A percentile compares a stretch with the other conserved stretches of the same genome.
Evolutionary conservation across 1,284 basidiomycete species (phyloP).

Genomic region (Lignosus rhinocerotis): DNA sequence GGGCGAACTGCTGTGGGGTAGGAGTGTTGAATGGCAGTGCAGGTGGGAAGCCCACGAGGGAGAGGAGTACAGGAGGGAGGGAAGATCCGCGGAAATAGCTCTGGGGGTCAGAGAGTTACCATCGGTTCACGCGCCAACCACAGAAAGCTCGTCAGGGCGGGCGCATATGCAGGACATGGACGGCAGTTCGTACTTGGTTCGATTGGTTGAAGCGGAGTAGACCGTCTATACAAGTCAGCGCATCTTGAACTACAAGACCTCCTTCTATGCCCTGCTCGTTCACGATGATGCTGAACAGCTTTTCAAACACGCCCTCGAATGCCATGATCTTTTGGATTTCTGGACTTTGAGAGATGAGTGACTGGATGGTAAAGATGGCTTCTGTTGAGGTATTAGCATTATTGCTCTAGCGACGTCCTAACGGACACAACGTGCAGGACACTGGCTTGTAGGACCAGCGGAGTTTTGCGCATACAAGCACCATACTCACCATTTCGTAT

Average conservation of each 20-base stretch:
- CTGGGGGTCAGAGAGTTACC: conserved; percentile 41
- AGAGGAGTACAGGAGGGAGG: conserved; percentile 86
- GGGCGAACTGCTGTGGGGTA: conserved; percentile 88
- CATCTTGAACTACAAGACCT: conserved; percentile 86
- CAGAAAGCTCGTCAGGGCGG: conserved; percentile 20
- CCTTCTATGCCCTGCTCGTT: conserved; percentile 92
- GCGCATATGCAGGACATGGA: conserved; percentile 14
- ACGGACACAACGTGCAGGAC: neutral
- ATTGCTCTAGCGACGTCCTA: neutral
- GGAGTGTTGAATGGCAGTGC: conserved; percentile 62
- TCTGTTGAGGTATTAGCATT: conserved; percentile 44
- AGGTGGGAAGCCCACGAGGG: conserved; percentile 87
- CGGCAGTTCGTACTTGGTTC: conserved; percentile 73
- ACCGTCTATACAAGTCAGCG: conserved; percentile 81
- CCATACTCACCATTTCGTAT: conserved; percentile 73
- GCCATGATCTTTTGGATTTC: conserved; percentile 98
- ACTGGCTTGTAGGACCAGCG: neutral
- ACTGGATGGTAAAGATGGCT: conserved; percentile 81
- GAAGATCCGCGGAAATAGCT: conserved; percentile 97
- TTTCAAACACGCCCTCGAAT: conserved; percentile 97
- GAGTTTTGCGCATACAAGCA: neutral
- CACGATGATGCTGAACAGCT: conserved; percentile 86
- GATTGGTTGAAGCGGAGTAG: conserved; percentile 92
- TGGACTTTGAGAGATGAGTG: conserved; percentile 82
- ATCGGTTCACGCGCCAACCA: conserved; percentile 2